phyloP scores from a whole-genome alignment of 1,139 yeast genomes.

The Citeromyces siamensis region DNA sequence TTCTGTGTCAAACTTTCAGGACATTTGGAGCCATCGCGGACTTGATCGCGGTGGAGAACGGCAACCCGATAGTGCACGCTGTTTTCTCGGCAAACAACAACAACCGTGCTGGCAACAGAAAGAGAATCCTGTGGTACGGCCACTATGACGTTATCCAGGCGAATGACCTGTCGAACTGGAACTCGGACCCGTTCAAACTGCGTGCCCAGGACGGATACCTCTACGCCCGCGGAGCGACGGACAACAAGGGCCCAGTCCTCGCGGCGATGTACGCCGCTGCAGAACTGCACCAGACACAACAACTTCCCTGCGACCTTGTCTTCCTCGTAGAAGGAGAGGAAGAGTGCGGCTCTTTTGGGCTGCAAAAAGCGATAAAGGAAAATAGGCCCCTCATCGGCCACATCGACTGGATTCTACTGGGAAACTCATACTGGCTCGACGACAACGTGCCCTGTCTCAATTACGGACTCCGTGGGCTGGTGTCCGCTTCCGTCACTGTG shows the following conservation, averaged over 20 bases:
- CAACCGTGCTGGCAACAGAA: constrained; percentile 6
- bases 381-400: constrained; percentile 43
- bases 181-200: constrained; percentile 64
- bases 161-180: constrained; percentile 46
- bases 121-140: constrained; percentile 72
- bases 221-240: constrained; percentile 89
- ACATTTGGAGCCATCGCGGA: constrained; percentile 55
- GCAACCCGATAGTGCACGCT: constrained; percentile 79
- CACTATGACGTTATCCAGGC: constrained; percentile 89
- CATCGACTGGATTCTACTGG: constrained; percentile 81
- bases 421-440: constrained; percentile 93
- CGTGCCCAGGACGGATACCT: constrained; percentile 75
- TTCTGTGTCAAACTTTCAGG: constrained; percentile 47
- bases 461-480: constrained; percentile 87
- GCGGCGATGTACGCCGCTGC: constrained; percentile 87
- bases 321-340: constrained; percentile 93
- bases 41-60: constrained; percentile 58
- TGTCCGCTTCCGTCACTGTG: constrained; percentile 65
- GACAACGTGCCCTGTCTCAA: constrained; percentile 83
- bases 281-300: constrained; percentile 38
- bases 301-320: constrained; percentile 60
- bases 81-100: constrained; percentile 34
- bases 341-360: constrained; percentile 86
- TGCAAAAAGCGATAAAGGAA: constrained; percentile 47
- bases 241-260: constrained; percentile 89